These are phyloP conservation scores for Pseudogymnoascus sp. DNA, from an alignment of 2,329 filamentous ascomycete genomes.

Conservation along the genomic window DNA sequence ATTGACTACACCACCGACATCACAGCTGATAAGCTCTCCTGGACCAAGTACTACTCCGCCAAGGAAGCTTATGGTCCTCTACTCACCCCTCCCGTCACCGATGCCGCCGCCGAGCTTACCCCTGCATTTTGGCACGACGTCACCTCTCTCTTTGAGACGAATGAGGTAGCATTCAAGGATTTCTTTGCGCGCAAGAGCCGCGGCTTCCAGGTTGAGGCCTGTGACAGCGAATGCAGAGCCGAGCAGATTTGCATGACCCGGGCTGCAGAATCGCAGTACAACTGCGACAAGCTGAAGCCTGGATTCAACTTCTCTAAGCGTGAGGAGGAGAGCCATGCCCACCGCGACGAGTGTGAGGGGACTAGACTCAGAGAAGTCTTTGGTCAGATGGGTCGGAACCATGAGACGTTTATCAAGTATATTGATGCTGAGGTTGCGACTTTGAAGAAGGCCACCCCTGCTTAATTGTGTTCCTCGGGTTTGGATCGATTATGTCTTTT, in stretches of 20 bases:
- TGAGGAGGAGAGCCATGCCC: constrained; percentile 15
- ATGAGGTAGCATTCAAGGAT: constrained; percentile 37
- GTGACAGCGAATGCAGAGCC: constrained; percentile 36
- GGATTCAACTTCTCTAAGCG: constrained; percentile 31
- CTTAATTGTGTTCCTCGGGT: not conserved
- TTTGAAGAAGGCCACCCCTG: not conserved
- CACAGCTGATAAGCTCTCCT: constrained; percentile 20
- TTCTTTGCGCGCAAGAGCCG: constrained; percentile 43
- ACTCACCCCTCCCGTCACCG: constrained; percentile 35
- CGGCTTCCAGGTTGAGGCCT: constrained; percentile 35
- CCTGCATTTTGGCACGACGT: constrained; percentile 54
- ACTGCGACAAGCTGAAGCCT: constrained; percentile 36
- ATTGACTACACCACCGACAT: constrained; percentile 28
- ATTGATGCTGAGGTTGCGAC: not conserved
- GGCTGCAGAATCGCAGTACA: constrained; percentile 45
- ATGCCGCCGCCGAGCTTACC: constrained; percentile 39
- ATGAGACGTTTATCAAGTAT: not conserved
- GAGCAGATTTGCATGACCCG: constrained; percentile 46
- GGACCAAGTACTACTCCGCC: constrained; percentile 26
- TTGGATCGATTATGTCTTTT: not conserved
- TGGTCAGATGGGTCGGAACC: not conserved
- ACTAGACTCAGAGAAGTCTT: constrained; percentile 11
- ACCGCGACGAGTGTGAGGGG: constrained; percentile 12
- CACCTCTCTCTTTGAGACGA: constrained; percentile 39
- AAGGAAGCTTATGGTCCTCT: constrained; percentile 27